Conservation (phyloP, 2,329 filamentous ascomycete species). For the Colletotrichum sansevieriae region DNA sequence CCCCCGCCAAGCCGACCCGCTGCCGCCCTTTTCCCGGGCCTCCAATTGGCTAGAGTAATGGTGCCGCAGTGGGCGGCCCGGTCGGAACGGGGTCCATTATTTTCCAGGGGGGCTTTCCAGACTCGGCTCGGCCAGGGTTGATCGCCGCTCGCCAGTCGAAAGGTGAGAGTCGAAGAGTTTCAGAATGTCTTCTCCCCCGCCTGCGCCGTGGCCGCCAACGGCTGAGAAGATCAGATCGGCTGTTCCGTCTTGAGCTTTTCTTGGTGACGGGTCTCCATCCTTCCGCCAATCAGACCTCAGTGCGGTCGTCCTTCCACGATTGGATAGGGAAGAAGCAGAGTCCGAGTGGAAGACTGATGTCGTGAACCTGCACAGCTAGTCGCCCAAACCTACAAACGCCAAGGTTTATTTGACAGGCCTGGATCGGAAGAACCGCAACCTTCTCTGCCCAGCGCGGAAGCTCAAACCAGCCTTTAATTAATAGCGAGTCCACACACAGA, state of each 20-base stretch:
- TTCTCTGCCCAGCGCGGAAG: constrained; percentile 4
- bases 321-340: neutral
- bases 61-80: constrained; percentile 32
- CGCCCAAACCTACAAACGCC: constrained; percentile 6
- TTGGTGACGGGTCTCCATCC: constrained; percentile 22
- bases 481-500: neutral
- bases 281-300: constrained; percentile 24
- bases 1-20: constrained; percentile 20
- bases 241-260: constrained; percentile 30
- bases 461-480: constrained; percentile 32
- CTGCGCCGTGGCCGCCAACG: neutral
- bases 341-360: neutral
- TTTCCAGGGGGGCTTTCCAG: neutral
- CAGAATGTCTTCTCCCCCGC: constrained; percentile 24
- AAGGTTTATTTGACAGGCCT: constrained; percentile 16
- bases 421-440: neutral
- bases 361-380: neutral
- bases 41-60: constrained; percentile 17
- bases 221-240: constrained; percentile 24
- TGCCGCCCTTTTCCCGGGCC: neutral
- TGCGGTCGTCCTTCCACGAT: neutral
- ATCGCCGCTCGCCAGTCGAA: neutral
- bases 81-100: neutral
- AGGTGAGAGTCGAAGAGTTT: constrained; percentile 24
- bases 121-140: neutral